Evolutionary conservation across 208 protist genomes (phyloP).

Genomic region (Crithidia brevicula): DNA sequence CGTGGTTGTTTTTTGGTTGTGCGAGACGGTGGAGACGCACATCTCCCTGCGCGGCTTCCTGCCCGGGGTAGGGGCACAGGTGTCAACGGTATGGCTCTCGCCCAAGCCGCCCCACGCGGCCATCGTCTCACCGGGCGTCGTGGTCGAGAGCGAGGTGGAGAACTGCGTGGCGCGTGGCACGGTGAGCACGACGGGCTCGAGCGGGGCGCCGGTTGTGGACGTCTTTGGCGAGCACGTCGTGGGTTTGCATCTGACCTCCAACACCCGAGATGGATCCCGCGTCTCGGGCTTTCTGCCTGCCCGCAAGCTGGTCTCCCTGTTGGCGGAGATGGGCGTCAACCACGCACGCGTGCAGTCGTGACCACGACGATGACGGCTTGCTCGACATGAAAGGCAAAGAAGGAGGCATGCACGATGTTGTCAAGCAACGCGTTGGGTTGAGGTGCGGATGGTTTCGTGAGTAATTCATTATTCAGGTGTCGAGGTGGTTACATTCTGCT

Average conservation of each 20-base stretch:
- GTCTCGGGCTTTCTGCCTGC: slow-evolving; percentile 80
- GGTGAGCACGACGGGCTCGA: slow-evolving; percentile 82
- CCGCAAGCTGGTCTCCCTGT: slow-evolving; percentile 68
- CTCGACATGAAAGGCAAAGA: not conserved
- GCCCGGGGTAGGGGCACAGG: slow-evolving; percentile 50
- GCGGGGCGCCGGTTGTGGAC: slow-evolving; percentile 84
- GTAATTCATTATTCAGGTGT: no score
- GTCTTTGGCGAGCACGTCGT: slow-evolving; percentile 80
- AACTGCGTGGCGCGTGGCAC: slow-evolving; percentile 71
- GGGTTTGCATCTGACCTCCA: slow-evolving; percentile 83
- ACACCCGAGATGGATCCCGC: slow-evolving; percentile 78
- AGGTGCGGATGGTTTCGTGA: no score
- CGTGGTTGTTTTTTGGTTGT: slow-evolving; percentile 76
- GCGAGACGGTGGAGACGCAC: slow-evolving; percentile 34
- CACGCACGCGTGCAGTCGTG: slow-evolving; percentile 27
- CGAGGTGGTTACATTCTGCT: no score
- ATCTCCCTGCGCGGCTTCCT: slow-evolving; percentile 65
- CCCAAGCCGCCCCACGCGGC: slow-evolving; percentile 77
- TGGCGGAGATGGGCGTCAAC: slow-evolving; percentile 74
- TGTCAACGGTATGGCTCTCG: slow-evolving; percentile 82
- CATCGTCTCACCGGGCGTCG: slow-evolving; percentile 79
- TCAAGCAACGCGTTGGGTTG: no score
- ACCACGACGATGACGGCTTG: not conserved
- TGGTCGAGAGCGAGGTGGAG: slow-evolving; percentile 59
- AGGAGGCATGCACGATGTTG: no score